phyloP scores from a whole-genome alignment of 192 early-diverging fungal genomes.

The Gaertneriomyces semiglobifer region DNA sequence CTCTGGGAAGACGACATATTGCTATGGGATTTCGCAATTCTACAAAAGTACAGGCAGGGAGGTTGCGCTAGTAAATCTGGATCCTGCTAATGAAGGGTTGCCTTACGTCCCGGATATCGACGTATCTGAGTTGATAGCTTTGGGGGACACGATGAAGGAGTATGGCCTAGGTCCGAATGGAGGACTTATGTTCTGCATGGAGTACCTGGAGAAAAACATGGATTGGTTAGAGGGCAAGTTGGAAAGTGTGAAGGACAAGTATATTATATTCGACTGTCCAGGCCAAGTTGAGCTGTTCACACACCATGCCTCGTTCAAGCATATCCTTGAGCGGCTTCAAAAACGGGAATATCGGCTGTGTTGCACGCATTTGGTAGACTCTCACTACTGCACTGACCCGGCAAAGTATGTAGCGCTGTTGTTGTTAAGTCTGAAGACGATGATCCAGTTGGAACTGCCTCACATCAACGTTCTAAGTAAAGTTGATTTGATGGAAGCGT shows the following conservation, averaged over 20 bases:
- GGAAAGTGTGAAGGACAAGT: conserved; percentile 44
- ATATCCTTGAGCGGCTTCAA: conserved; percentile 63
- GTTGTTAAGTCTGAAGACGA: conserved; percentile 75
- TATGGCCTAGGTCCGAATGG: conserved; percentile 58
- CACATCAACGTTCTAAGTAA: conserved; percentile 58
- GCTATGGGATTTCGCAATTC: conserved; percentile 51
- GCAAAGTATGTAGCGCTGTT: conserved; percentile 90
- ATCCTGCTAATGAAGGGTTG: conserved; percentile 59
- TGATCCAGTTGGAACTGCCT: conserved; percentile 57
- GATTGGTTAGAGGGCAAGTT: conserved; percentile 53
- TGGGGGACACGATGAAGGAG: conserved; percentile 52
- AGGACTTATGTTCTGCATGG: conserved; percentile 58
- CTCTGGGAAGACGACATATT: conserved; percentile 58
- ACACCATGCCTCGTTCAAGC: conserved; percentile 72
- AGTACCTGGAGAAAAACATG: conserved; percentile 60
- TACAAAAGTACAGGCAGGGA: conserved; percentile 34
- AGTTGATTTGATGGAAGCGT: conserved; percentile 57
- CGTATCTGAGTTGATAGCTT: conserved; percentile 51
- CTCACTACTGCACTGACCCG: conserved; percentile 89
- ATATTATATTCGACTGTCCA: conserved; percentile 57
- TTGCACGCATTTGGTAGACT: conserved; percentile 83
- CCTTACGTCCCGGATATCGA: conserved; percentile 49
- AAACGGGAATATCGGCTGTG: conserved; percentile 70
- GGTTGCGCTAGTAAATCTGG: conserved; percentile 52
- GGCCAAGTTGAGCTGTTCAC: conserved; percentile 63